A percentile compares a stretch with the other conserved stretches of the same genome.
Evolutionary conservation across 2,329 filamentous ascomycete species (phyloP).

Genomic region (Mollisiaceae sp.): DNA sequence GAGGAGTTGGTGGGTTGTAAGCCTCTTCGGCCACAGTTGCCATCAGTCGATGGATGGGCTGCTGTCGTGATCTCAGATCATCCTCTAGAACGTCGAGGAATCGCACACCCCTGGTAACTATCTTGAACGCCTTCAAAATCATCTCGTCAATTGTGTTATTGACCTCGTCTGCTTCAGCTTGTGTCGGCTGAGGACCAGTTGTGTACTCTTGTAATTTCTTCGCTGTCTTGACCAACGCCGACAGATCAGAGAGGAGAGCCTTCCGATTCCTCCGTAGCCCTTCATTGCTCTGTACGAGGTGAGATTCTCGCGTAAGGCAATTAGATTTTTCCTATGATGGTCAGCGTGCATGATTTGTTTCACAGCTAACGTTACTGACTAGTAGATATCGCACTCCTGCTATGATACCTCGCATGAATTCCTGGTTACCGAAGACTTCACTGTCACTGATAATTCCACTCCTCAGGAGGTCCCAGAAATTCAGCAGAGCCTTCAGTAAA

Average conservation of each 20-base stretch:
- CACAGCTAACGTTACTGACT: conserved; percentile 59
- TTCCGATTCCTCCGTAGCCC: conserved; percentile 81
- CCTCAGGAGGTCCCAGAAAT: conserved; percentile 90
- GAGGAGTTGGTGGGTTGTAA: conserved; percentile 65
- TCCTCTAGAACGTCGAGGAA: conserved; percentile 88
- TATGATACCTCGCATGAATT: conserved; percentile 93
- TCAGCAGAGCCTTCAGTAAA: conserved; percentile 82
- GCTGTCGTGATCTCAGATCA: conserved; percentile 56
- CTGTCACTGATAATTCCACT: conserved; percentile 77
- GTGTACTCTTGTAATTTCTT: conserved; percentile 81
- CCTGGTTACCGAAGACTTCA: conserved; percentile 84
- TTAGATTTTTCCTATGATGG: conserved; percentile 76
- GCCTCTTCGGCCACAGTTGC: conserved; percentile 63
- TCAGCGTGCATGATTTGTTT: conserved; percentile 13
- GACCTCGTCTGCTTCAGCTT: conserved; percentile 58
- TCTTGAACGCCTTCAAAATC: conserved; percentile 90
- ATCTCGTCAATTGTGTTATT: conserved; percentile 89
- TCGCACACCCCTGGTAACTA: conserved; percentile 86
- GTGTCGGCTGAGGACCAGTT: conserved; percentile 43
- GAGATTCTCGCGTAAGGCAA: conserved; percentile 83
- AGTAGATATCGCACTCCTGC: conserved; percentile 89
- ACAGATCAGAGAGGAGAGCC: conserved; percentile 85
- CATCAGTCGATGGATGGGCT: conserved; percentile 62
- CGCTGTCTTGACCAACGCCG: conserved; percentile 84
- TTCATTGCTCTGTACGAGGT: conserved; percentile 76